Conservation (phyloP, 2,329 filamentous ascomycete genomes). For the Neonectria neomacrospora region DNA sequence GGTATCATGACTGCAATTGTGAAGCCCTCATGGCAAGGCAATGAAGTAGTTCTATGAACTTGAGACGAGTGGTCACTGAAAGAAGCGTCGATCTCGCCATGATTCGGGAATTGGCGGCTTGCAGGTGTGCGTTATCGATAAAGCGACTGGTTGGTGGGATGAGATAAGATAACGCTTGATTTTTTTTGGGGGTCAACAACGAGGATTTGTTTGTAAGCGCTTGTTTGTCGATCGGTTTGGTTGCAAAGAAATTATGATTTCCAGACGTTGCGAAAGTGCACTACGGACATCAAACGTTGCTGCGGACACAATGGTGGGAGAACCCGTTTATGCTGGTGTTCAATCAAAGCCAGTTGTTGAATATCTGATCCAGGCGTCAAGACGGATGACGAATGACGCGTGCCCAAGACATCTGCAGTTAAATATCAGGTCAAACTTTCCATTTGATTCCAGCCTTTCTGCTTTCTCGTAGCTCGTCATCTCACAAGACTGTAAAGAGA, state of each 20-base stretch:
- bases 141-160: constrained; percentile 7
- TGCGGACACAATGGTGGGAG: neutral
- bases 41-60: constrained; percentile 18
- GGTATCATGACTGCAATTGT: constrained; percentile 35
- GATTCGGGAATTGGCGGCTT: constrained; percentile 30
- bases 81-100: constrained; percentile 29
- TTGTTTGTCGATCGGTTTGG: constrained; percentile 10
- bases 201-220: constrained; percentile 7
- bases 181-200: neutral
- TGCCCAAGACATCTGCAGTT: neutral
- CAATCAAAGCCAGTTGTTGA: neutral
- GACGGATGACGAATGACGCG: constrained; percentile 37
- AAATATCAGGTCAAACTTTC: neutral
- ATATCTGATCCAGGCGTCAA: constrained; percentile 28
- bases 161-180: constrained; percentile 27
- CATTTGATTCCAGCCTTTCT: neutral
- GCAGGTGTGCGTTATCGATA: constrained; percentile 28
- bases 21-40: constrained; percentile 36
- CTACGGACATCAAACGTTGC: neutral
- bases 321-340: neutral
- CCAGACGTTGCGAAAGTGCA: neutral
- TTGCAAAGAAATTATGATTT: neutral
- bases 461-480: constrained; percentile 3
- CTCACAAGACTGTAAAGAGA: neutral
- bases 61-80: constrained; percentile 4